Percentiles rank a stretch among this genome's conserved stretches.
Evolutionary conservation across 1,284 basidiomycete species (phyloP).

Genomic region (Ganoderma multipileum): DNA sequence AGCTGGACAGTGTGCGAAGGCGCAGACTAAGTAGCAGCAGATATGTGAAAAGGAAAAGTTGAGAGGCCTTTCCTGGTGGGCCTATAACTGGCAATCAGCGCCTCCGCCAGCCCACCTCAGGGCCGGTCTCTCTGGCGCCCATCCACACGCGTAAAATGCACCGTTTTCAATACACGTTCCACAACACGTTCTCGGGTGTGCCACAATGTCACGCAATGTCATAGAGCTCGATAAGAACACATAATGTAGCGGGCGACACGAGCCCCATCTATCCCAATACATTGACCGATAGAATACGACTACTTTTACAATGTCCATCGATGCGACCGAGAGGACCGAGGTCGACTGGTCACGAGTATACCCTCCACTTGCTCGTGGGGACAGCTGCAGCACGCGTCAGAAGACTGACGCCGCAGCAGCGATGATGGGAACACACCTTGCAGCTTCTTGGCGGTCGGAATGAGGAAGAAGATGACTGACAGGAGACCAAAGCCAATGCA

Average conservation of each 20-base stretch:
- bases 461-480: constrained; percentile 79
- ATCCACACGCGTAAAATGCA: constrained; percentile 15
- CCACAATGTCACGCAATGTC: not conserved
- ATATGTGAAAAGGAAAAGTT: constrained; percentile 36
- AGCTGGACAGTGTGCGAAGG: constrained; percentile 27
- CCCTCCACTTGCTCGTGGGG: constrained; percentile 67
- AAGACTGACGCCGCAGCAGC: not conserved
- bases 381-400: constrained; percentile 48
- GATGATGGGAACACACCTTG: constrained; percentile 70
- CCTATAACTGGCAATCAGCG: constrained; percentile 28
- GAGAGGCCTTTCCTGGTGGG: constrained; percentile 1
- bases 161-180: constrained; percentile 25
- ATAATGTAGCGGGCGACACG: not conserved
- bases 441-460: constrained; percentile 84
- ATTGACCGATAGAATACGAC: constrained; percentile 24
- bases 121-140: constrained; percentile 32
- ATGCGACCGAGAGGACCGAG: not conserved
- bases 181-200: constrained; percentile 5
- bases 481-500: constrained; percentile 82
- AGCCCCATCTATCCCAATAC: constrained; percentile 11
- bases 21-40: constrained; percentile 27
- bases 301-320: constrained; percentile 28
- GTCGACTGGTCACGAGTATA: constrained; percentile 38
- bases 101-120: constrained; percentile 31
- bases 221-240: not conserved